phyloP scores from a whole-genome alignment of 352 stramenopile genomes.

The Phytopythium mirpurense region DNA sequence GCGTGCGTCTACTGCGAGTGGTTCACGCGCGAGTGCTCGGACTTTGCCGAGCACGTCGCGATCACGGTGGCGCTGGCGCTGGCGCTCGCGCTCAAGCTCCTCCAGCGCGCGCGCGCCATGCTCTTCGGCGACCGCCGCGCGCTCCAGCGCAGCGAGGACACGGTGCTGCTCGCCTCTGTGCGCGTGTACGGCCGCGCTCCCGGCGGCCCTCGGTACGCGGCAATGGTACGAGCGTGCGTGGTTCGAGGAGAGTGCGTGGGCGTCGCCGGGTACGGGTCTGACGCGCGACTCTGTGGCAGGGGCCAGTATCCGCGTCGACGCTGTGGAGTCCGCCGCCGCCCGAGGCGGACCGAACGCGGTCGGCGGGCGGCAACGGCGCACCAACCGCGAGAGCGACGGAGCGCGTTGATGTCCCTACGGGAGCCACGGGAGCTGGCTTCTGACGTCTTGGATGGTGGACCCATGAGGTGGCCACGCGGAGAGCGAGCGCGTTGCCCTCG shows the following conservation, averaged over 20 bases:
- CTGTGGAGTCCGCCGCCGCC: slow-evolving; percentile 3
- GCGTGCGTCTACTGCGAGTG: slow-evolving; percentile 42
- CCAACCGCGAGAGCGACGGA: too few species aligned
- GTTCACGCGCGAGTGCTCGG: slow-evolving; percentile 42
- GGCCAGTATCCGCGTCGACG: background rate
- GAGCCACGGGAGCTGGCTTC: too few species aligned
- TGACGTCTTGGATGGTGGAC: too few species aligned
- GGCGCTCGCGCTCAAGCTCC: slow-evolving; percentile 17
- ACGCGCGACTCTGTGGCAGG: too few species aligned
- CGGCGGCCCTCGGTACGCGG: slow-evolving; percentile 20
- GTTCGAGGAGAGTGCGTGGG: too few species aligned
- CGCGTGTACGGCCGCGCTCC: slow-evolving; percentile 44
- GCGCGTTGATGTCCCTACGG: too few species aligned
- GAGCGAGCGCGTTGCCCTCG: background rate
- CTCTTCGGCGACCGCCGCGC: slow-evolving; percentile 19
- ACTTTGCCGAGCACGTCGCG: slow-evolving; percentile 53
- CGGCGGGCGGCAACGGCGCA: too few species aligned
- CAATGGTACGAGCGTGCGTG: slow-evolving; percentile 29
- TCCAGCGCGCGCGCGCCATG: slow-evolving; percentile 23
- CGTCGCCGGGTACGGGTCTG: too few species aligned
- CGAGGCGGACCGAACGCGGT: too few species aligned
- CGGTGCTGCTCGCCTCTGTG: slow-evolving; percentile 41
- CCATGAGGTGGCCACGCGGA: too few species aligned
- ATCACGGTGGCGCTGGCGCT: slow-evolving; percentile 16
- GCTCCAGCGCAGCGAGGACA: slow-evolving; percentile 34